phyloP scores from a whole-genome alignment of 1,284 basidiomycete genomes.

The Ceraceosorus bombacis region DNA sequence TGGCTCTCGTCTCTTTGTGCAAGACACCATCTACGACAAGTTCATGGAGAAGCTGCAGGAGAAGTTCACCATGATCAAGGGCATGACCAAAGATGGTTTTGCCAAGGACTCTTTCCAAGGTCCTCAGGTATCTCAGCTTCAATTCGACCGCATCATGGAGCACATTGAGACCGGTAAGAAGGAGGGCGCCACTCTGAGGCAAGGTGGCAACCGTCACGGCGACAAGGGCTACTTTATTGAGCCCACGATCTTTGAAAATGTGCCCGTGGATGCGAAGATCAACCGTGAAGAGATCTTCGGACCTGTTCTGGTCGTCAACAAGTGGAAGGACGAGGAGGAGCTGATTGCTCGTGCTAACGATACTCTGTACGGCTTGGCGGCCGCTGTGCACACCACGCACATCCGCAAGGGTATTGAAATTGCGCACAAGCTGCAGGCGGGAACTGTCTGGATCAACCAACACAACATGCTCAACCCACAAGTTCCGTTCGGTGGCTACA shows the following conservation, averaged over 20 bases:
- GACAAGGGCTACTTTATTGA: slow-evolving; percentile 56
- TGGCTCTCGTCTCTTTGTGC: slow-evolving; percentile 26
- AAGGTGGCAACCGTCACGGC: slow-evolving; percentile 68
- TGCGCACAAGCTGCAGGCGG: slow-evolving; percentile 70
- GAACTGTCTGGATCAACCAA: slow-evolving; percentile 67
- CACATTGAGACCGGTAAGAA: slow-evolving; percentile 70
- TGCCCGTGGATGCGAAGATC: slow-evolving; percentile 71
- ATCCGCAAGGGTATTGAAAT: slow-evolving; percentile 66
- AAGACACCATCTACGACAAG: slow-evolving; percentile 21
- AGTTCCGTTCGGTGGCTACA: slow-evolving; percentile 34
- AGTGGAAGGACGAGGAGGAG: slow-evolving; percentile 54
- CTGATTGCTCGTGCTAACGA: slow-evolving; percentile 72
- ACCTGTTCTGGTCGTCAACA: slow-evolving; percentile 61
- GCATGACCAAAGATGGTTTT: slow-evolving; percentile 71
- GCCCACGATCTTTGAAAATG: slow-evolving; percentile 53
- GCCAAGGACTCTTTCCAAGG: slow-evolving; percentile 64
- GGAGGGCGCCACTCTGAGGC: slow-evolving; percentile 67
- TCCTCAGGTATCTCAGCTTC: slow-evolving; percentile 69
- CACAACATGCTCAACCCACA: slow-evolving; percentile 32
- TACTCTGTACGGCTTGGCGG: slow-evolving; percentile 73
- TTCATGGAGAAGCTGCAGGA: slow-evolving; percentile 16
- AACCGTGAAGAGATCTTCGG: slow-evolving; percentile 86
- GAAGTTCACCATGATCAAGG: slow-evolving; percentile 50
- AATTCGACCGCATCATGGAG: slow-evolving; percentile 55
- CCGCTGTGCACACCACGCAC: slow-evolving; percentile 75